Evolutionary conservation across 2,329 filamentous ascomycete genomes (phyloP), one percentile per base, ranked within the genome.

Genomic region (Xylaria polymorpha): DNA sequence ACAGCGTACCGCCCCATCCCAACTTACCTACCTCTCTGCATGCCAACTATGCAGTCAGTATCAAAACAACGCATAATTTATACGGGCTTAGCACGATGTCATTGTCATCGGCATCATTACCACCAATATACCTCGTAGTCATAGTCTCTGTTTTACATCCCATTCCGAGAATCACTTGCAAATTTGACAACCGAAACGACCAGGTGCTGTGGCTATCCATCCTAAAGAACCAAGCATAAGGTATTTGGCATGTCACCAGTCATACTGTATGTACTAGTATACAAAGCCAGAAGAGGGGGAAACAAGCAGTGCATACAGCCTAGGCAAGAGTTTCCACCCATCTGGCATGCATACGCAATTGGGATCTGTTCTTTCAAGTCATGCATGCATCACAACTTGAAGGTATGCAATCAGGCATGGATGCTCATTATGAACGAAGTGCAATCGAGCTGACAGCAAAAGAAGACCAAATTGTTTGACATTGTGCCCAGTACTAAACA

Each of bases 21-120:
- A 39, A 56, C 32, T 8, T 12, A 37, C n/a, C n/a, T n/a, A n/a
- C n/a, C n/a, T n/a, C n/a, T 55, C 51, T 20, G 29, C 35, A 39
- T 32, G n/a, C 50, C 12, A 32, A 20, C 5, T 22, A 41, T 15
- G 55, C 22, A 29, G 22, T 29, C 22, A 29, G 43, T 44, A 10
- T 41, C 29, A 29, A 48, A 46, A 46, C 57, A 61, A 53, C 56
- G 48, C 57, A 61, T 61, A 66, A 65, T 37, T 43, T 41, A 29
- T 14, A 25, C 35, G 20, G 46, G 32, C 32, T 48, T 56, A 37
- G 44, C 39, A 3, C 55, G 46, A 63, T 57, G 43, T 51, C 44
- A 48, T 64, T 57, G 43, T 51, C 44, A 48, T 64, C 25, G 25
- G 25, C 25, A 32, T 18, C 15, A 25, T 50, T 22, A 48, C 22